A percentile compares a stretch with the other conserved stretches of the same genome.
Conservation (phyloP, 2,329 filamentous ascomycete genomes). For the Sporothrix globosa region DNA sequence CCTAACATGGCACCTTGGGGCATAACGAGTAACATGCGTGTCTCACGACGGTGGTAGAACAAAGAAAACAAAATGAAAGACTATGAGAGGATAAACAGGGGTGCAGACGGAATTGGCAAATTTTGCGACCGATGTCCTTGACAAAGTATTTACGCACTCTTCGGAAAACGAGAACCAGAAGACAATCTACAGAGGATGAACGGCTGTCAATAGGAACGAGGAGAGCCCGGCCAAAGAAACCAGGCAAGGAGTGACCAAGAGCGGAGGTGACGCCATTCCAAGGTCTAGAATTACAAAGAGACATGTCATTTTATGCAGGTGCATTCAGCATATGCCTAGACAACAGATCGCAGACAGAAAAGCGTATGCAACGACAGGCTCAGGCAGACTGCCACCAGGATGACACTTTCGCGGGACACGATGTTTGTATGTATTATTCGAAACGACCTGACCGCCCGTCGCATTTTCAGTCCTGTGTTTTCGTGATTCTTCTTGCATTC, state of each 20-base stretch:
- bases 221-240: neutral
- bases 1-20: neutral
- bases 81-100: neutral
- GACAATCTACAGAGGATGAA: neutral
- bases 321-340: neutral
- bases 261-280: neutral
- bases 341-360: neutral
- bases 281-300: neutral
- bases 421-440: neutral
- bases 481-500: neutral
- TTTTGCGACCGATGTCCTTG: neutral
- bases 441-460: neutral
- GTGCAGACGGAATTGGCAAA: neutral
- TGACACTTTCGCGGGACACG: neutral
- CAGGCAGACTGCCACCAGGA: neutral
- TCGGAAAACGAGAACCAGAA: neutral
- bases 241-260: neutral
- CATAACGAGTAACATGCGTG: neutral
- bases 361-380: neutral
- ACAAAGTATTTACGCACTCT: neutral
- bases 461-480: neutral
- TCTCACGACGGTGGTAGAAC: neutral
- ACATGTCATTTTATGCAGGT: slow-evolving; percentile 1
- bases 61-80: slow-evolving; percentile 16
- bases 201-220: slow-evolving; percentile 16